phyloP scores from a whole-genome alignment of 2,329 filamentous ascomycete species.

The Setomelanomma holmii region DNA sequence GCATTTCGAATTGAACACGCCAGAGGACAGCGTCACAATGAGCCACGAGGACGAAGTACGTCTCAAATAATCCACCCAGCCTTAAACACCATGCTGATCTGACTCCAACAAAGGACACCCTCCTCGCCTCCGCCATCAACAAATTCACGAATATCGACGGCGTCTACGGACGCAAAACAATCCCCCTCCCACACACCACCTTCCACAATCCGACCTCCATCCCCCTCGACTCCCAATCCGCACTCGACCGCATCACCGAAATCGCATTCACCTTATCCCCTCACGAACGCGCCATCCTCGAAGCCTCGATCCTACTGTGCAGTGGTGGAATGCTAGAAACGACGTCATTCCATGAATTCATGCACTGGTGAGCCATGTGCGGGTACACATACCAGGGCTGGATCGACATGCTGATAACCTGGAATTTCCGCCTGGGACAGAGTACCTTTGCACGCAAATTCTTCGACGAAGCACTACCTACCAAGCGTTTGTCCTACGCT shows the following conservation, averaged over 20 bases:
- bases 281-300: conserved; percentile 51
- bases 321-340: conserved; percentile 54
- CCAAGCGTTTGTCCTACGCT: conserved; percentile 50
- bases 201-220: conserved; percentile 15
- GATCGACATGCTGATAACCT: conserved; percentile 51
- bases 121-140: conserved; percentile 34
- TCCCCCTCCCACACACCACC: conserved; percentile 52
- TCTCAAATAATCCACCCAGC: too few relatives aligned
- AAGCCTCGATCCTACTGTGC: conserved; percentile 53
- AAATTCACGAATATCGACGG: conserved; percentile 60
- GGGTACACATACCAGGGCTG: conserved; percentile 44
- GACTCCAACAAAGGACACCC: conserved; percentile 19
- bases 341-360: conserved; percentile 56
- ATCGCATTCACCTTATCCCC: conserved; percentile 50
- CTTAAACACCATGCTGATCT: too few relatives aligned
- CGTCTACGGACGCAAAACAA: conserved; percentile 42
- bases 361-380: conserved; percentile 54
- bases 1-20: conserved; percentile 49
- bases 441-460: conserved; percentile 56
- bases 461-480: conserved; percentile 53
- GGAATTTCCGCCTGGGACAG: conserved; percentile 49
- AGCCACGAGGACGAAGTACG: conserved; percentile 53
- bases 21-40: conserved; percentile 41
- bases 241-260: conserved; percentile 52
- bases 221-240: conserved; percentile 33